Evolutionary conservation across 345 rosid species (phyloP).

Genomic region (Garcia nutans): DNA sequence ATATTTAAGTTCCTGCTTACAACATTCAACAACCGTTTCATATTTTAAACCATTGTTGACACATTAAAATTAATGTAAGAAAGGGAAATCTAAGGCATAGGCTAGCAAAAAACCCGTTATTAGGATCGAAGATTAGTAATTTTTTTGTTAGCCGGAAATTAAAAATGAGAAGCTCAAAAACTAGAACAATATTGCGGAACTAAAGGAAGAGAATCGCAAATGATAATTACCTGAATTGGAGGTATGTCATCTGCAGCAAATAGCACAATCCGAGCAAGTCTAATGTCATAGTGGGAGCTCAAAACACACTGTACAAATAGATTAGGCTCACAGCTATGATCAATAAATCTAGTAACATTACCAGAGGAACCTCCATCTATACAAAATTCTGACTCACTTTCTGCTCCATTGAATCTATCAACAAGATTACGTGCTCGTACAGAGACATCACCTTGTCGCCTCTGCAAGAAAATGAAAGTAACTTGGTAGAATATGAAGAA

Average conservation of each 20-base stretch:
- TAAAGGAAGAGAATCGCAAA: not conserved
- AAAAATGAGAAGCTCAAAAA: not conserved
- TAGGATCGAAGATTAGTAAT: not conserved
- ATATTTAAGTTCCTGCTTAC: slow-evolving; percentile 30
- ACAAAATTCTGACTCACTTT: slow-evolving; percentile 28
- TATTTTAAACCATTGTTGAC: not conserved
- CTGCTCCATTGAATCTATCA: slow-evolving; percentile 12
- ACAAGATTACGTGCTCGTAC: not conserved
- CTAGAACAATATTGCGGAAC: not conserved
- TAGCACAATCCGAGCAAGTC: slow-evolving; percentile 29
- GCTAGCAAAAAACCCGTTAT: not conserved
- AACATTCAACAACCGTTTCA: not conserved
- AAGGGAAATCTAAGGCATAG: not conserved
- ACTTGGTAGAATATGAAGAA: not conserved
- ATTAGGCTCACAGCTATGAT: slow-evolving; percentile 31
- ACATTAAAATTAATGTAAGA: not conserved
- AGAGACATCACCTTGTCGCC: slow-evolving; percentile 26
- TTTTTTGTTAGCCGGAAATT: too few species aligned
- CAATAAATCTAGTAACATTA: slow-evolving; percentile 34
- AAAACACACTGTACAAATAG: slow-evolving; percentile 29
- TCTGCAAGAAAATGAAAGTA: slow-evolving; percentile 18
- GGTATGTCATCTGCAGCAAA: slow-evolving; percentile 33
- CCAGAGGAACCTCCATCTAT: slow-evolving; percentile 24
- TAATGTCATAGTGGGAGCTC: slow-evolving; percentile 27
- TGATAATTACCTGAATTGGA: slow-evolving; percentile 23